These are phyloP conservation scores for Sonneratia caseolaris DNA, from an alignment of 345 rosid species.

Conservation along the genomic window DNA sequence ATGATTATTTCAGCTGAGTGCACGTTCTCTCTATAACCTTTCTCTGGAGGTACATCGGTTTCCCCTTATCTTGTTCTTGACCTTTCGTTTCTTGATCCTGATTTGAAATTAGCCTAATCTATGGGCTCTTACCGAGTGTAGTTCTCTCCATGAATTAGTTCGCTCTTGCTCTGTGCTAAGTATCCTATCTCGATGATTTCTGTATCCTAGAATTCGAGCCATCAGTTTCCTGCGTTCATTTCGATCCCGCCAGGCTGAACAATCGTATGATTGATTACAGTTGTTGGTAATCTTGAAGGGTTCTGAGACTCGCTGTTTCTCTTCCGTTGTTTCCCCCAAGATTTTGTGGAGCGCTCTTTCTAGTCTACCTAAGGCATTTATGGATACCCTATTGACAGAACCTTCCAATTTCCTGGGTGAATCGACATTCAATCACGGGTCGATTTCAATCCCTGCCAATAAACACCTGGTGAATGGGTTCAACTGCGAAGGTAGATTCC, in stretches of 20 bases:
- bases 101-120: background rate
- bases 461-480: conserved; percentile 16
- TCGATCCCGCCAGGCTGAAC: background rate
- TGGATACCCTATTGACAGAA: conserved; percentile 21
- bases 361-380: conserved; percentile 6
- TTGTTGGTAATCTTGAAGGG: background rate
- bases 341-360: background rate
- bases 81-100: background rate
- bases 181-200: background rate
- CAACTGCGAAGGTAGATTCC: conserved; percentile 1
- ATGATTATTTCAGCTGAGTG: too few relatives aligned
- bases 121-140: background rate
- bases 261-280: background rate
- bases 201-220: background rate
- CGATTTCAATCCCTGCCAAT: conserved; percentile 13
- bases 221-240: background rate
- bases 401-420: conserved; percentile 11
- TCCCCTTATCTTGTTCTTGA: background rate
- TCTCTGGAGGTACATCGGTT: background rate
- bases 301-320: background rate
- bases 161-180: background rate
- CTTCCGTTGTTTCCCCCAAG: background rate
- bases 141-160: too few relatives aligned
- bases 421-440: conserved; percentile 12
- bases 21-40: background rate